Conservation (phyloP, 1,284 basidiomycete genomes). For the Ceratobasidium sp. region DNA sequence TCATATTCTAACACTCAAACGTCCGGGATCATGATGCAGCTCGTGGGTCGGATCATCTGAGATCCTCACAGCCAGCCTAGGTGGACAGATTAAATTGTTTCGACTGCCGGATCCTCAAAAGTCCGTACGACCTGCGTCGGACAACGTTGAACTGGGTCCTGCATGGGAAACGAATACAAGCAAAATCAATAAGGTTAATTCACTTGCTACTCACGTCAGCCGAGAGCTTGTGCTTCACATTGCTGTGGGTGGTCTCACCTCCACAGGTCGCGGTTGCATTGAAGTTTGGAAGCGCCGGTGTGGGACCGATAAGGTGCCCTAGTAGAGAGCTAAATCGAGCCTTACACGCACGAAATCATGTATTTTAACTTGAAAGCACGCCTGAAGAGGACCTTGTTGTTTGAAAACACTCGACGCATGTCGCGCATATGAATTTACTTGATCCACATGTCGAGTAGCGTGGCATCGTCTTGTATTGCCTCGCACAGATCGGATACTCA, state of each 20-base stretch:
- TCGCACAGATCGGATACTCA: too few species aligned
- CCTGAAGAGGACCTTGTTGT: too few species aligned
- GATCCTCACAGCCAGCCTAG: slow-evolving; percentile 69
- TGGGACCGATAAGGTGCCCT: slow-evolving; percentile 4
- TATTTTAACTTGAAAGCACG: too few species aligned
- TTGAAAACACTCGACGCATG: too few species aligned
- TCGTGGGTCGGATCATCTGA: slow-evolving; percentile 26
- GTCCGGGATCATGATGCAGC: slow-evolving; percentile 5
- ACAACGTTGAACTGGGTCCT: slow-evolving; percentile 56
- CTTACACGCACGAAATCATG: too few species aligned
- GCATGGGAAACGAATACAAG: slow-evolving; percentile 63
- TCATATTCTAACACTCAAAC: background rate
- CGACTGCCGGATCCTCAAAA: slow-evolving; percentile 58
- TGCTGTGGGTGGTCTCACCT: slow-evolving; percentile 71
- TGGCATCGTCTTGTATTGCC: too few species aligned
- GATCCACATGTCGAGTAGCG: background rate
- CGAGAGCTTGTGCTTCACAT: slow-evolving; percentile 54
- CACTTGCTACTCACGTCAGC: slow-evolving; percentile 57
- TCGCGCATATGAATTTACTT: slow-evolving; percentile 24
- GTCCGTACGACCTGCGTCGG: slow-evolving; percentile 54
- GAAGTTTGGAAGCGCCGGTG: slow-evolving; percentile 65
- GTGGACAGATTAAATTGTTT: slow-evolving; percentile 69
- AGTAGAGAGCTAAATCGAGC: too few species aligned
- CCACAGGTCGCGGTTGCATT: slow-evolving; percentile 69
- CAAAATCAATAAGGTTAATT: slow-evolving; percentile 71